Evolutionary conservation across 306 rosid genomes (phyloP).

Genomic region (Sphenostylis stenocarpa): DNA sequence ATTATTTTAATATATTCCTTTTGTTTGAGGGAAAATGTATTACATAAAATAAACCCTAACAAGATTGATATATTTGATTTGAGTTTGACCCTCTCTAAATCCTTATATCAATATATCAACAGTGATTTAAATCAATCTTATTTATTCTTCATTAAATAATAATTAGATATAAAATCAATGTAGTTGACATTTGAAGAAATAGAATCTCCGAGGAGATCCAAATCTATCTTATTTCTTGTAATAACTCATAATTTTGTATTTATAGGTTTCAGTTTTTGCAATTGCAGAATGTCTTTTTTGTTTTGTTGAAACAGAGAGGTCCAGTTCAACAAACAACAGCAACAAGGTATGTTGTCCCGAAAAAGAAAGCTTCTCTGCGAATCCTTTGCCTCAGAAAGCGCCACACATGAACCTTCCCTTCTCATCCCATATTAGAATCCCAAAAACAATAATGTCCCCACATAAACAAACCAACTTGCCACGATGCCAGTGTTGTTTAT

Average conservation of each 20-base stretch:
- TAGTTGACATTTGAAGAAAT: too few relatives aligned
- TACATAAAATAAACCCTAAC: too few relatives aligned
- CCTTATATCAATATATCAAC: too few relatives aligned
- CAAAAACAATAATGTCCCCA: background rate
- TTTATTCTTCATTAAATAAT: too few relatives aligned
- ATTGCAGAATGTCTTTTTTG: background rate
- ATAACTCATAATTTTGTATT: background rate
- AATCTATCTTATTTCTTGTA: too few relatives aligned
- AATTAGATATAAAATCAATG: too few relatives aligned
- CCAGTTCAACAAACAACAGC: background rate
- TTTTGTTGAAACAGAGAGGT: background rate
- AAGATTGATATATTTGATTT: too few relatives aligned
- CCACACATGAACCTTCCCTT: background rate
- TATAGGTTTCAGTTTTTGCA: background rate
- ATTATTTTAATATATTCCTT: too few relatives aligned
- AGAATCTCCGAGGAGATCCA: too few relatives aligned
- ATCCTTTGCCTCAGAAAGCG: background rate
- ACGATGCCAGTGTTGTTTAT: background rate
- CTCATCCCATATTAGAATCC: background rate
- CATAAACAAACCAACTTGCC: background rate
- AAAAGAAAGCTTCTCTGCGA: background rate
- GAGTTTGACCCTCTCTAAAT: too few relatives aligned
- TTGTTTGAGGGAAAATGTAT: background rate
- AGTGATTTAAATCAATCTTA: too few relatives aligned
- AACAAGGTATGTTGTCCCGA: background rate